phyloP scores from a whole-genome alignment of 805 yeast species.

The Kluyveromyces aestuarii region DNA sequence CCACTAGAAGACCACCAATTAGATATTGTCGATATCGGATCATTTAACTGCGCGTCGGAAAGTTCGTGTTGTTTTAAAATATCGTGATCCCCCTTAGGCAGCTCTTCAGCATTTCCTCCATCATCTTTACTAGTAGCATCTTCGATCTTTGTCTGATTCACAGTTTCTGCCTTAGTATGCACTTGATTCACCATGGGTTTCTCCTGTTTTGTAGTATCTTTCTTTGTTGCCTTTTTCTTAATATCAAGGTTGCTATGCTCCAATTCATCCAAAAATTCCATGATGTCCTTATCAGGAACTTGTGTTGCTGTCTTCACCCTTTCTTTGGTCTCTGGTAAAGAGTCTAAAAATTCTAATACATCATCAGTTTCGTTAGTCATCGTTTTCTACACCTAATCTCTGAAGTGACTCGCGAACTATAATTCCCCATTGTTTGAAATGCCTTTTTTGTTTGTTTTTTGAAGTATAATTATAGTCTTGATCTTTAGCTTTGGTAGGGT shows the following conservation, averaged over 20 bases:
- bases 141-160: conserved; percentile 1
- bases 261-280: conserved; percentile 51
- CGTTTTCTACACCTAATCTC: background rate
- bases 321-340: conserved; percentile 42
- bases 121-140: conserved; percentile 9
- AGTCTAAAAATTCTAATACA: conserved; percentile 70
- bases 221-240: conserved; percentile 10
- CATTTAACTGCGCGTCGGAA: conserved; percentile 30
- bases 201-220: conserved; percentile 8
- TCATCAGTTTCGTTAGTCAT: conserved; percentile 54
- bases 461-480: too few relatives aligned
- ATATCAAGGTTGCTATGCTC: conserved; percentile 48
- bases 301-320: conserved; percentile 36
- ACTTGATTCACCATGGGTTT: conserved; percentile 6
- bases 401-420: background rate
- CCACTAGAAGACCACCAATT: conserved; percentile 73
- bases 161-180: conserved; percentile 13
- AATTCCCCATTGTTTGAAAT: background rate
- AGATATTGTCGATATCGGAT: conserved; percentile 57
- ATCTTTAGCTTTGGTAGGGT: too few relatives aligned
- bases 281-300: conserved; percentile 30
- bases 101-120: conserved; percentile 9
- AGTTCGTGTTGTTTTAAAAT: conserved; percentile 15
- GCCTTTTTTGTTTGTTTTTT: background rate
- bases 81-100: conserved; percentile 14